Percentiles rank a stretch among this genome's conserved stretches.
phyloP scores from a whole-genome alignment of 2,329 filamentous ascomycete genomes.

The Xylaria sp. region DNA sequence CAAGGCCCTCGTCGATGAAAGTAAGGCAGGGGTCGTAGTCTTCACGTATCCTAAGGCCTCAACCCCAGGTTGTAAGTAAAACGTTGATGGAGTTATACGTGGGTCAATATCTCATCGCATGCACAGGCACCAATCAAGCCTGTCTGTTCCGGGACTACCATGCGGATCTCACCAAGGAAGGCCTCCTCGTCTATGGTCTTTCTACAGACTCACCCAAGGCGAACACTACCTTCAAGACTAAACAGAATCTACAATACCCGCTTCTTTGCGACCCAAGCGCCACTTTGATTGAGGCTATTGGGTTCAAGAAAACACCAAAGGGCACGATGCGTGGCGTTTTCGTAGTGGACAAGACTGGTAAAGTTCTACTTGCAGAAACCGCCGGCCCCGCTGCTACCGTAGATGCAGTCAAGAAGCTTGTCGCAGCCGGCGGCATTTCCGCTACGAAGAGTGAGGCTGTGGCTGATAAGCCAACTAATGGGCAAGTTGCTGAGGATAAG shows the following conservation, averaged over 20 bases:
- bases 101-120: slow-evolving; percentile 24
- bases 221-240: slow-evolving; percentile 92
- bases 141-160: slow-evolving; percentile 94
- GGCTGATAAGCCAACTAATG: slow-evolving; percentile 44
- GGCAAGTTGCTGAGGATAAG: slow-evolving; percentile 50
- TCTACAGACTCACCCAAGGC: slow-evolving; percentile 88
- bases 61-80: slow-evolving; percentile 86
- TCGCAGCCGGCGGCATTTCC: slow-evolving; percentile 56
- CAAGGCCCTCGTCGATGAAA: slow-evolving; percentile 81
- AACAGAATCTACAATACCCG: slow-evolving; percentile 88
- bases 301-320: slow-evolving; percentile 85
- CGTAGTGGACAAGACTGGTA: slow-evolving; percentile 82
- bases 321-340: slow-evolving; percentile 89
- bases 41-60: slow-evolving; percentile 97
- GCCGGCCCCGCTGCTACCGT: slow-evolving; percentile 83
- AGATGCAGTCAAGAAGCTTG: slow-evolving; percentile 77
- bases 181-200: slow-evolving; percentile 89
- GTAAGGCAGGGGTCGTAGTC: slow-evolving; percentile 85
- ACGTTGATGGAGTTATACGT: slow-evolving; percentile 10
- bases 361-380: slow-evolving; percentile 77
- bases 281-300: slow-evolving; percentile 83
- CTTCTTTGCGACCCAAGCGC: slow-evolving; percentile 84
- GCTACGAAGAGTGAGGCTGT: slow-evolving; percentile 41
- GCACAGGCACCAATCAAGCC: slow-evolving; percentile 89
- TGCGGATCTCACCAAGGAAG: slow-evolving; percentile 76